Evolutionary conservation across 164 flowering plant genomes (phyloP), one percentile per base, ranked within the genome.

Genomic region (Macadamia tetraphylla): DNA sequence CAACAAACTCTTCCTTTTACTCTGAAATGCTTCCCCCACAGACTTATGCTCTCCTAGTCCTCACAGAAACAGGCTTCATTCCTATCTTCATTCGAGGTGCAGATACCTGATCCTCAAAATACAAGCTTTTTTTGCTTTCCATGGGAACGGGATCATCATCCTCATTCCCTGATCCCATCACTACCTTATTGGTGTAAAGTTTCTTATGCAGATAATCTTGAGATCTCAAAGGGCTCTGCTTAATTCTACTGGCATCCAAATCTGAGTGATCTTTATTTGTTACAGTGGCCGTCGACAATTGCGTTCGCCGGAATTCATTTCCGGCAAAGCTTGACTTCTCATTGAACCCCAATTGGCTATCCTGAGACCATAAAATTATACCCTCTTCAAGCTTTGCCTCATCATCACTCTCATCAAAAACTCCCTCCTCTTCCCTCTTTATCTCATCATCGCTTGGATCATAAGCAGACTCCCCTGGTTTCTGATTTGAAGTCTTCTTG

Each of bases 11-110:
- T 23, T 23, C 23, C 23, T 23, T 23, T 9, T 52, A 29, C 6
- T 44, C 49, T 62, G 56, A 61, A 29, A 14, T 35, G 40, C 69
- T 60, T 74, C 65, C 80, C 63, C 23, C 23, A 74, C 44, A 64
- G 67, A 23, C n/a, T 79, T 73, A 42, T 73, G 75, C 48, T 71
- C 76, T 58, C 73, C 84, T 85, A 29, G 87, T 85, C 78, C 91
- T 85, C 63, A 83, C 80, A 52, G 92, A 88, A 53, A 83, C 42
- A 29, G 87, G 88, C 71, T 62, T 75, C 77, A 69, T 81, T 69
- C 72, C 76, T 48, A 65, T 58, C 69, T 72, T 73, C 29, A 74
- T 32, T 5, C 40, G 60, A n/a, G 52, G 74, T 31, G n/a, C 9
- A 18, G 55, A 15, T 10, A 48, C 48, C 23, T 18, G 35, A 2